Conservation (phyloP, 495 filamentous ascomycete species). For the Talaromyces adpressus region DNA sequence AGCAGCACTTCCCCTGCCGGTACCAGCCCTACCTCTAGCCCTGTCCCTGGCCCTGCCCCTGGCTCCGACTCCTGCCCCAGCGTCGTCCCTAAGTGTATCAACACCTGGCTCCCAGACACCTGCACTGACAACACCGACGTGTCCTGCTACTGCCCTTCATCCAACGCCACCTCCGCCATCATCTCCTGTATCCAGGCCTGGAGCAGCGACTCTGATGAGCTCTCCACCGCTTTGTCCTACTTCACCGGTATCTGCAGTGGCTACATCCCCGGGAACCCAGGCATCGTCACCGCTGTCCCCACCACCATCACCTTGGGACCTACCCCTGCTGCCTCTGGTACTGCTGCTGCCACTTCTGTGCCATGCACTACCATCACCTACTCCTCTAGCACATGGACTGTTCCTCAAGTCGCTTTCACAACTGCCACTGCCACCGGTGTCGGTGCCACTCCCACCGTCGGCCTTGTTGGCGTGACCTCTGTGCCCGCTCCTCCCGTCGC, state of each 20-base stretch:
- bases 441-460: constrained; percentile 37
- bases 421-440: constrained; percentile 42
- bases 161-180: constrained; percentile 69
- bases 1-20: constrained; percentile 10
- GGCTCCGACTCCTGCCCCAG: constrained; percentile 50
- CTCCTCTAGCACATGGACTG: constrained; percentile 57
- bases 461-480: constrained; percentile 17
- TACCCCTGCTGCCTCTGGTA: constrained; percentile 21
- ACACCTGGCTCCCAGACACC: constrained; percentile 73
- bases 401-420: constrained; percentile 69
- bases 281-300: constrained; percentile 68
- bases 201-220: constrained; percentile 56
- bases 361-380: constrained; percentile 58
- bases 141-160: constrained; percentile 80
- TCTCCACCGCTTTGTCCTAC: constrained; percentile 68
- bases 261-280: constrained; percentile 71
- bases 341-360: constrained; percentile 18
- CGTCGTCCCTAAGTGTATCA: constrained; percentile 81
- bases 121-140: constrained; percentile 81
- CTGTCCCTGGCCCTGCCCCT: not conserved
- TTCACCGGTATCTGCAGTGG: constrained; percentile 87
- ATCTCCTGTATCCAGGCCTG: constrained; percentile 75
- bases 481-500: not conserved
- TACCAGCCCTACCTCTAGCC: not conserved
- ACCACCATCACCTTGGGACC: constrained; percentile 52